phyloP scores from a whole-genome alignment of 768 basidiomycete species.

The Podaxis rugospora region DNA sequence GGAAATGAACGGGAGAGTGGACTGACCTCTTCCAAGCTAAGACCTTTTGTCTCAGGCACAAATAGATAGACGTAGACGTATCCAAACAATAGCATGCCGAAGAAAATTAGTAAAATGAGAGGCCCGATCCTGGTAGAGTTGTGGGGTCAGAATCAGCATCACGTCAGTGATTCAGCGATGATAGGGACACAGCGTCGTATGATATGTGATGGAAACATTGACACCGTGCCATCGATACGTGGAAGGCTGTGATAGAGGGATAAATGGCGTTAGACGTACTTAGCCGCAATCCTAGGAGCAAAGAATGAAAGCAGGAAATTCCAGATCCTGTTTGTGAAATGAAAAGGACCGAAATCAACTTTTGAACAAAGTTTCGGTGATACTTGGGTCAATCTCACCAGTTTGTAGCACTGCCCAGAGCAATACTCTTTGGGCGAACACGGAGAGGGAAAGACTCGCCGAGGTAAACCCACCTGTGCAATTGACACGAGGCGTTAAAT shows the following conservation, averaged over 20 bases:
- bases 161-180: background rate
- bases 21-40: constrained; percentile 65
- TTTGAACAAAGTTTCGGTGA: background rate
- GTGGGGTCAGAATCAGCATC: background rate
- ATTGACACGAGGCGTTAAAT: background rate
- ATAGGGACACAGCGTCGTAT: background rate
- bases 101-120: constrained; percentile 73
- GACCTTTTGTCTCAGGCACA: constrained; percentile 79
- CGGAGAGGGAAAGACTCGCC: constrained; percentile 79
- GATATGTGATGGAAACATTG: background rate
- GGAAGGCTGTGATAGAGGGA: background rate
- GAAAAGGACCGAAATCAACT: background rate
- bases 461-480: constrained; percentile 59
- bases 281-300: constrained; percentile 58
- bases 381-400: constrained; percentile 22
- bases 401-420: constrained; percentile 57
- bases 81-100: constrained; percentile 66
- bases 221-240: background rate
- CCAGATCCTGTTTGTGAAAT: constrained; percentile 36
- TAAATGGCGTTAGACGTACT: constrained; percentile 27
- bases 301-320: constrained; percentile 75
- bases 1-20: background rate
- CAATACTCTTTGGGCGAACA: constrained; percentile 74
- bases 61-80: constrained; percentile 70
- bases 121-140: constrained; percentile 54